Evolutionary conservation across 2,329 filamentous ascomycete genomes (phyloP).

Genomic region (Fusarium sp.): DNA sequence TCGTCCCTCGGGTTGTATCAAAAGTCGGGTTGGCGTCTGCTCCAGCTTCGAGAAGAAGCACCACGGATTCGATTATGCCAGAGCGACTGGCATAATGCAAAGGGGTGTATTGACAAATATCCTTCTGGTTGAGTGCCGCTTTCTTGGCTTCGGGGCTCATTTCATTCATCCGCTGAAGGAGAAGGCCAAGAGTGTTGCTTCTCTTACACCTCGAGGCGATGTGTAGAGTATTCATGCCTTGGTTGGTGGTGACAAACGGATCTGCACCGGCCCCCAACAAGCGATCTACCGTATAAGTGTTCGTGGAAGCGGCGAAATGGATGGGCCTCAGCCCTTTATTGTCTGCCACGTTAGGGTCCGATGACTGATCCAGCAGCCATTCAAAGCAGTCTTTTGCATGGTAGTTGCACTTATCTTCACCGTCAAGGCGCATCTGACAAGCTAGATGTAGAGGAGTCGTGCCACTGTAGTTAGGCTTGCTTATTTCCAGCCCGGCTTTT

Average conservation of each 20-base stretch:
- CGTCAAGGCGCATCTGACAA: not conserved
- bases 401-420: not conserved
- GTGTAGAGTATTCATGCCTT: constrained; percentile 31
- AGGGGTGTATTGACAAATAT: constrained; percentile 22
- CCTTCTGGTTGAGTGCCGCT: constrained; percentile 17
- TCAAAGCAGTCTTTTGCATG: constrained; percentile 3
- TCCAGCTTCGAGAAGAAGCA: constrained; percentile 25
- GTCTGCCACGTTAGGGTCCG: constrained; percentile 6
- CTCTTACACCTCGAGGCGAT: constrained; percentile 30
- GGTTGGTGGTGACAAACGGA: constrained; percentile 19
- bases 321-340: constrained; percentile 19
- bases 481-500: constrained; percentile 6
- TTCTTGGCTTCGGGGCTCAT: not conserved
- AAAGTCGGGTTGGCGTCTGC: constrained; percentile 16
- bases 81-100: constrained; percentile 36
- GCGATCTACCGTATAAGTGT: constrained; percentile 2
- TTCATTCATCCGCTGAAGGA: constrained; percentile 24
- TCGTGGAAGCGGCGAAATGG: constrained; percentile 31
- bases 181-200: constrained; percentile 19
- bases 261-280: constrained; percentile 25
- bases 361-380: constrained; percentile 6
- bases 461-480: constrained; percentile 19
- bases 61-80: constrained; percentile 18
- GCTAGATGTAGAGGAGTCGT: constrained; percentile 28
- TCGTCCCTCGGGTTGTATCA: not conserved